phyloP scores from a whole-genome alignment of 805 yeast genomes.

The Candida verbasci region DNA sequence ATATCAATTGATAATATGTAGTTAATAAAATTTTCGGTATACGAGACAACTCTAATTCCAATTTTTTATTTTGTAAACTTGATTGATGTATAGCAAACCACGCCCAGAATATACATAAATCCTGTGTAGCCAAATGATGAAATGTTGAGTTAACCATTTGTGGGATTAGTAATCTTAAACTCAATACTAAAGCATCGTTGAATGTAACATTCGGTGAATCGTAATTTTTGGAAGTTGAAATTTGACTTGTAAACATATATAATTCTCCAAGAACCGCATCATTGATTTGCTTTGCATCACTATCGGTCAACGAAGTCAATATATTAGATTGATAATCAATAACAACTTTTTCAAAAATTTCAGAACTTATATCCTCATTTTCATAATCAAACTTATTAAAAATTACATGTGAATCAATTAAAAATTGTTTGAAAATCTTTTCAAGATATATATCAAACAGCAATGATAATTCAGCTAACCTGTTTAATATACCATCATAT shows the following conservation, averaged over 20 bases:
- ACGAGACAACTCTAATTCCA: slow-evolving; percentile 26
- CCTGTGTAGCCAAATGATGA: slow-evolving; percentile 18
- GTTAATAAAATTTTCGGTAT: slow-evolving; percentile 27
- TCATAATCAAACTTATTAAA: slow-evolving; percentile 29
- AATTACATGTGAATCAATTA: slow-evolving; percentile 35
- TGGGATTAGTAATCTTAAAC: slow-evolving; percentile 31
- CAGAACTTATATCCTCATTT: slow-evolving; percentile 23
- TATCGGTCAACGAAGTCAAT: slow-evolving; percentile 19
- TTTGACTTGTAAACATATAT: slow-evolving; percentile 14
- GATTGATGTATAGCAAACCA: slow-evolving; percentile 32
- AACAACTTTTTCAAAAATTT: slow-evolving; percentile 37
- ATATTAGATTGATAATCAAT: slow-evolving; percentile 37
- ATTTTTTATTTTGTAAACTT: slow-evolving; percentile 7
- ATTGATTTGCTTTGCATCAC: slow-evolving; percentile 21
- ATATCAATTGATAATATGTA: slow-evolving; percentile 27
- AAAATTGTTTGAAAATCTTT: slow-evolving; percentile 31
- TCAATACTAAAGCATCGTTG: slow-evolving; percentile 18
- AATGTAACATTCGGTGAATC: slow-evolving; percentile 13
- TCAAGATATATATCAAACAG: slow-evolving; percentile 65
- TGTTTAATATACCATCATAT: slow-evolving; percentile 14
- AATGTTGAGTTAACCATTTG: slow-evolving; percentile 27
- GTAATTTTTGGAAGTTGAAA: slow-evolving; percentile 13
- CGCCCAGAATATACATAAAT: slow-evolving; percentile 30
- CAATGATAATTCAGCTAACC: slow-evolving; percentile 39
- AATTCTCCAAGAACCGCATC: slow-evolving; percentile 29